These are phyloP conservation scores for Chrysoporthe austroafricana DNA, from an alignment of 2,329 filamentous ascomycete species.

Conservation along the genomic window DNA sequence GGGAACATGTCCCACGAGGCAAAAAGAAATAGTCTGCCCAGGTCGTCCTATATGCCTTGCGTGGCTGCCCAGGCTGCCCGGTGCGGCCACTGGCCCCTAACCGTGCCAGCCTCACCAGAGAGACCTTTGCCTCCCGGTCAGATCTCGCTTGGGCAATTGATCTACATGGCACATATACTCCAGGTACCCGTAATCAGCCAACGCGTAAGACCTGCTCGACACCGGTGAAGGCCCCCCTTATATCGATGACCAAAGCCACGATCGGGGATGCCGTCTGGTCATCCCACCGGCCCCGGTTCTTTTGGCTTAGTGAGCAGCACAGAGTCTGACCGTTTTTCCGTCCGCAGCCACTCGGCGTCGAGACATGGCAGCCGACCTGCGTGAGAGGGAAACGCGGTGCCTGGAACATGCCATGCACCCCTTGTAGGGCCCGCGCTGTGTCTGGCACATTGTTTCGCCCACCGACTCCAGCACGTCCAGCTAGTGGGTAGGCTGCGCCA, in stretches of 20 bases:
- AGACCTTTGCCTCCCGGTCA: not conserved
- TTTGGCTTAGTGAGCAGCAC: not conserved
- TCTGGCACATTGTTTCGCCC: too few species aligned
- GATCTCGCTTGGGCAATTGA: not conserved
- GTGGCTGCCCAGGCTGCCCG: slow-evolving; percentile 1
- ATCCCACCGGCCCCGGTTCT: not conserved
- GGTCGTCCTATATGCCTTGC: not conserved
- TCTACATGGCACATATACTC: not conserved
- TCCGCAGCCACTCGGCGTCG: not conserved
- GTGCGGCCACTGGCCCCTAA: not conserved
- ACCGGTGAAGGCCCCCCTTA: slow-evolving; percentile 13
- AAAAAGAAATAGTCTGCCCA: not conserved
- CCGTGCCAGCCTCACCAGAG: not conserved
- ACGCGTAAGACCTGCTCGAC: slow-evolving; percentile 11
- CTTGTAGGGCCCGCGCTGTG: too few species aligned
- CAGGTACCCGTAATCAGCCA: not conserved
- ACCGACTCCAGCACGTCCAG: too few species aligned
- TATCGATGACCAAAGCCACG: not conserved
- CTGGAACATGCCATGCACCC: too few species aligned
- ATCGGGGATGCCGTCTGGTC: not conserved
- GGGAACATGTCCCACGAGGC: not conserved
- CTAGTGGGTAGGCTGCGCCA: too few species aligned
- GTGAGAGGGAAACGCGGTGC: too few species aligned
- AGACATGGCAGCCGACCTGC: too few species aligned
- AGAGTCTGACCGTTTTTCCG: not conserved